Conservation (phyloP, 257 asterid species). For the Thymus quinquecostatus region DNA sequence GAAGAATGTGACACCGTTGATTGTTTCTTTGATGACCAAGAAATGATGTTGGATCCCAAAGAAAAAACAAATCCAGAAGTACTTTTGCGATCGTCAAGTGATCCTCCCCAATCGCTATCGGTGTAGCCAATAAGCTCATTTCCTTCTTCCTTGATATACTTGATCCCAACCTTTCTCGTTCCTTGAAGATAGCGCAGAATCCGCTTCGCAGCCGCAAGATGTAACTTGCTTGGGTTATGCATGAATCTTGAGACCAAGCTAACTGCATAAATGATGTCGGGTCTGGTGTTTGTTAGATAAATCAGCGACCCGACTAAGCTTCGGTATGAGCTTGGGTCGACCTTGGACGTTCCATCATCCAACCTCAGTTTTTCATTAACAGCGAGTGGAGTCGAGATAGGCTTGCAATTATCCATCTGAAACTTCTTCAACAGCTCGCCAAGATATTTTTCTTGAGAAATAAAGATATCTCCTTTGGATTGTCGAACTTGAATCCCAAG, state of each 20-base stretch:
- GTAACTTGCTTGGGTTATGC: background rate
- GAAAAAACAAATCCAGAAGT: too few species aligned
- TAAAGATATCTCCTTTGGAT: slow-evolving; percentile 5
- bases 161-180: background rate
- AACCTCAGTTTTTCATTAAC: background rate
- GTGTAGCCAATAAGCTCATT: background rate
- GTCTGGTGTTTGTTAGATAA: background rate
- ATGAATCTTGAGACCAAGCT: background rate
- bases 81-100: background rate
- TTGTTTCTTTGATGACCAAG: too few species aligned
- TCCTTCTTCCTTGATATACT: background rate
- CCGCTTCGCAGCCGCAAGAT: background rate
- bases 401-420: background rate
- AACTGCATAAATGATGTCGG: background rate
- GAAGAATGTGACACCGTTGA: too few species aligned
- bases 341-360: too few species aligned
- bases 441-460: slow-evolving; percentile 22
- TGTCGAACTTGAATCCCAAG: slow-evolving; percentile 24
- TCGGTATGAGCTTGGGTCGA: background rate
- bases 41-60: too few species aligned
- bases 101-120: background rate
- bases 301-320: background rate
- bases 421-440: slow-evolving; percentile 6
- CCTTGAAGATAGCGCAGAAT: background rate
- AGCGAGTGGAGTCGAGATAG: background rate